Conservation (phyloP, 139 green algal species). For the Auxenochlorella pyrenoidosa region DNA sequence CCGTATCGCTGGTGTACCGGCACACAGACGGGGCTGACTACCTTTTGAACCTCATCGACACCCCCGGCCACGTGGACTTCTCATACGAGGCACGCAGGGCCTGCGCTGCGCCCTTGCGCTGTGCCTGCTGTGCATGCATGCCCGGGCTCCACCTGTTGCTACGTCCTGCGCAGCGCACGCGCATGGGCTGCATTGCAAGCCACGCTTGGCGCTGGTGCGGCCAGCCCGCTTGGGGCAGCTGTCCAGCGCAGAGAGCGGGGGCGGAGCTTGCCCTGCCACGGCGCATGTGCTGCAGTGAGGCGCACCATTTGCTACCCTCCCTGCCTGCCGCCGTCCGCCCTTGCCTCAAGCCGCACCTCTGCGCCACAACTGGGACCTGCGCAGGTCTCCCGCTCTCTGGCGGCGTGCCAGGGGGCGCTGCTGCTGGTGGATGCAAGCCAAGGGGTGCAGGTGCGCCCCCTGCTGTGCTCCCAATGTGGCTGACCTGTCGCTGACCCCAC, state of each 20-base stretch:
- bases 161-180: background rate
- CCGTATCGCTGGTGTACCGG: slow-evolving; percentile 79
- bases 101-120: background rate
- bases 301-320: no score
- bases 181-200: no score
- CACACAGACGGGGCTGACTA: slow-evolving; percentile 64
- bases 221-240: no score
- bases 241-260: no score
- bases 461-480: background rate
- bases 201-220: no score
- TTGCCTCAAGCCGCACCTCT: background rate
- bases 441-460: slow-evolving; percentile 56
- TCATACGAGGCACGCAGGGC: slow-evolving; percentile 38
- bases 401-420: slow-evolving; percentile 86
- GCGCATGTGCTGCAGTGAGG: no score
- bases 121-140: background rate
- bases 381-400: slow-evolving; percentile 61
- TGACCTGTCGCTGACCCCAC: background rate
- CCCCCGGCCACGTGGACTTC: slow-evolving; percentile 70
- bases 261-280: no score
- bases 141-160: no score
- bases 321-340: background rate
- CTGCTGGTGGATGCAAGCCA: slow-evolving; percentile 94
- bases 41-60: slow-evolving; percentile 92
- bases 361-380: no score